Conservation (phyloP, 768 basidiomycete species). For the Mycena albidolilacea region DNA sequence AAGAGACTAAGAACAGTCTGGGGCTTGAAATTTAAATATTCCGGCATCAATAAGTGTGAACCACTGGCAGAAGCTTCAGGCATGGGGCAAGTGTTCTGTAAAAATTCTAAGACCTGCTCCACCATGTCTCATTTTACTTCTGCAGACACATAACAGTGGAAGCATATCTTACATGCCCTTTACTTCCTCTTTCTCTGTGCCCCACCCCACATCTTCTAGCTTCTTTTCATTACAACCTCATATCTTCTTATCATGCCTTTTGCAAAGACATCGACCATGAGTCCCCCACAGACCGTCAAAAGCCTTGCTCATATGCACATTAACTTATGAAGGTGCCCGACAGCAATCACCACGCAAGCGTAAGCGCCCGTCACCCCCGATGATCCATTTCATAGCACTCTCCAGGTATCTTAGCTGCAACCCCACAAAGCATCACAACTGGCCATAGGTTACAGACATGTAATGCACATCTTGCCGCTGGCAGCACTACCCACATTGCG, state of each 20-base stretch:
- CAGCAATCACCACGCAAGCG: neutral
- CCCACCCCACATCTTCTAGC: no score
- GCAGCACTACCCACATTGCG: neutral
- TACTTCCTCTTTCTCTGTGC: neutral
- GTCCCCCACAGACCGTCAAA: slow-evolving; percentile 1
- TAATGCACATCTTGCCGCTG: neutral
- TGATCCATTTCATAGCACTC: neutral
- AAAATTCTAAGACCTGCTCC: neutral
- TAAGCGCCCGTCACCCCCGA: neutral
- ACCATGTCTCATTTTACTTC: slow-evolving; percentile 7
- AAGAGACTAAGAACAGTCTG: no score
- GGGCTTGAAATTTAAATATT: no score
- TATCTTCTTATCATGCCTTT: slow-evolving; percentile 11
- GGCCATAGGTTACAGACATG: neutral
- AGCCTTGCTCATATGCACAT: slow-evolving; percentile 13
- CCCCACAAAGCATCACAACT: slow-evolving; percentile 1
- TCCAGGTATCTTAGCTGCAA: slow-evolving; percentile 8
- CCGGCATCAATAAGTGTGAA: no score
- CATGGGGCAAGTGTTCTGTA: no score
- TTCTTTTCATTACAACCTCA: neutral
- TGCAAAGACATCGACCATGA: neutral
- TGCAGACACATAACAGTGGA: neutral
- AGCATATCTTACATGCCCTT: neutral
- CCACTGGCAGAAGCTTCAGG: no score
- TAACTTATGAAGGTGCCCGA: slow-evolving; percentile 8